phyloP scores from a whole-genome alignment of 805 yeast genomes.

The Wickerhamomyces bovis region DNA sequence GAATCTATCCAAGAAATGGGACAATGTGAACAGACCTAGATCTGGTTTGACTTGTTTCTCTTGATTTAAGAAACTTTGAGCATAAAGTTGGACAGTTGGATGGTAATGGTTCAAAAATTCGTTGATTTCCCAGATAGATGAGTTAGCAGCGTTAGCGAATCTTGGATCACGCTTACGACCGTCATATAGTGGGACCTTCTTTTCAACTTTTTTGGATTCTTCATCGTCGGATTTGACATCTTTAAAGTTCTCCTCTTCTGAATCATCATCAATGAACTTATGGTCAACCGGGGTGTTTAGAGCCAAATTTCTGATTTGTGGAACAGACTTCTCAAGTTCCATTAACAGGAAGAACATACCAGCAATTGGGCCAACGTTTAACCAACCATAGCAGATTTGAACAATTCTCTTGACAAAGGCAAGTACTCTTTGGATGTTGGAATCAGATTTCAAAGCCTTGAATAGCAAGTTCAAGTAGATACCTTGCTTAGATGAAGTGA shows the following conservation, averaged over 20 bases:
- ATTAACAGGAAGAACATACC: conserved; percentile 75
- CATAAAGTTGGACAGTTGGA: conserved; percentile 84
- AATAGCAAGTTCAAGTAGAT: conserved; percentile 81
- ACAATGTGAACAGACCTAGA: conserved; percentile 76
- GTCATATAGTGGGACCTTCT: conserved; percentile 46
- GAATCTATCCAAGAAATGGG: conserved; percentile 91
- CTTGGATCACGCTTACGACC: conserved; percentile 90
- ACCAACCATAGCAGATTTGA: conserved; percentile 82
- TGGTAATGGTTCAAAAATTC: conserved; percentile 80
- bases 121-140: conserved; percentile 83
- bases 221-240: conserved; percentile 28
- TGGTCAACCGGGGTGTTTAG: conserved; percentile 47
- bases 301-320: conserved; percentile 61
- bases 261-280: conserved; percentile 43
- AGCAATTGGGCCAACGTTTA: conserved; percentile 79
- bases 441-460: conserved; percentile 75
- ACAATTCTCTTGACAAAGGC: conserved; percentile 89
- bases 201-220: conserved; percentile 9
- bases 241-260: conserved; percentile 30
- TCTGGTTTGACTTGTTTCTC: conserved; percentile 67
- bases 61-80: conserved; percentile 50
- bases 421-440: conserved; percentile 53
- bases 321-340: conserved; percentile 58
- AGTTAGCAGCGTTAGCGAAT: conserved; percentile 74
- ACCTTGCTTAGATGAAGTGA: conserved; percentile 87